Base-by-base conservation (phyloP, 208 protist species). In the Crithidia thermophila region DNA sequence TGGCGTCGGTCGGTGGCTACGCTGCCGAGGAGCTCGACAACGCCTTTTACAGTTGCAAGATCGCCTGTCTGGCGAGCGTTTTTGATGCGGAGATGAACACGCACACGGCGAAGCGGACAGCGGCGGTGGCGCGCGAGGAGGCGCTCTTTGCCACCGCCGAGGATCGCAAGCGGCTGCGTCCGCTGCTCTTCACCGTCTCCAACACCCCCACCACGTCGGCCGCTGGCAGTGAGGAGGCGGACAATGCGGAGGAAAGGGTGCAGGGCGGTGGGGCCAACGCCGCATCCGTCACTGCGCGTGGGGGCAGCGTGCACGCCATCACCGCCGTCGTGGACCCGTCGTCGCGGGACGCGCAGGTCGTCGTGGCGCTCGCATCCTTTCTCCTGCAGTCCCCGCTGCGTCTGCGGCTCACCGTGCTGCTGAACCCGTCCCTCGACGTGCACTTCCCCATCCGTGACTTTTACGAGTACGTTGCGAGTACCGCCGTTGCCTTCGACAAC, bases 261-360 rank as follows among this genome's bases (percentile, higher is more conserved):
- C n/a, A n/a, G n/a, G 4, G 61, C 50, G 4, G 58, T 56, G 58
- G 47, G 34, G 28, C 47, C 56, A 28, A 14, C 37, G 13, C 61
- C 47, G 27, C 42, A n/a, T n/a, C n/a, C n/a, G n/a, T n/a, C n/a
- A 21, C 43, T 6, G 46, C 42, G 46, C 20, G 60, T 16, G 10
- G 56, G 11, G 2, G 20, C 28, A 6, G 58, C 45, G 21, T 67
- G 18, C 83, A 90, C 62, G 52, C 61, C 20, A 40, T 94, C n/a
- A 78, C 63, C 10, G 78, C 87, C n/a, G 65, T 98, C 9, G 43
- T 99, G 34, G 86, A 98, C 67, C 98, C 98, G 23, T 80, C 97
- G 6, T 87, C 79, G 27, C 84, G 83, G 21, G 67, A 72, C 3
- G 90, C 94, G 11, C 97, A 98, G 69, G 65, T 88, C 28, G 52